Base-by-base conservation (phyloP, 108 stramenopile genomes). In the Cyclostephanos tholiformis region DNA sequence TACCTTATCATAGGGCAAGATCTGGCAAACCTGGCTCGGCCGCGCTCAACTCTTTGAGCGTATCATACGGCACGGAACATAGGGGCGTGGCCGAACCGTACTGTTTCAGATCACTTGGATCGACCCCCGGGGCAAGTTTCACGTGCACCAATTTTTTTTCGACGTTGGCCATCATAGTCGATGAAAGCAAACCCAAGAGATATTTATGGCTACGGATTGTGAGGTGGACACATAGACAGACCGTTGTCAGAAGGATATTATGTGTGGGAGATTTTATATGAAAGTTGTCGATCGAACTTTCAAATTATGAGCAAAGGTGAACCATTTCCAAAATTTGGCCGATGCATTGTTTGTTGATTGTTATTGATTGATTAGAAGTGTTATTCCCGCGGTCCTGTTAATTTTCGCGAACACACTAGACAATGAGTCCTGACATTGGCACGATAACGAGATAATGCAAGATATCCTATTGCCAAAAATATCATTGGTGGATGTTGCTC, bases 21-120 rank as follows among this genome's bases (percentile, higher is more conserved):
- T 65, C 65, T 16, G 64, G 64, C 64, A 65, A 32, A 14, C 52
- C 65, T 13, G 48, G 50, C 27, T 65, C 20, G n/a, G 48, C 64
- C 13, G 2, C 39, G 26, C 35, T 26, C 22, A 65, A 41, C 13
- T 51, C 64, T 16, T 39, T 36, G 32, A 65, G 64, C 2, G 25
- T 65, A 12, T 65, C 65, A 49, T 29, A n/a, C 25, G 48, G 29
- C 48, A 65, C n/a, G 19, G 65, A 48, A 30, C 48, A 65, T 16
- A 65, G 65, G 1, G 65, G 65, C 6, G 19, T 6, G 48, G 38
- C 63, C 27, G 39, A 35, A 8, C 39, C 63, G 26, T 32, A 41
- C 23, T 25, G 63, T 25, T 25, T 19, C 20, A 63, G 39, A 63
- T 22, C 8, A 32, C 26, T 63, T 1, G 53, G 20, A 55, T 55